Conservation (phyloP, 805 yeast species). For the Candida sithepensis region DNA sequence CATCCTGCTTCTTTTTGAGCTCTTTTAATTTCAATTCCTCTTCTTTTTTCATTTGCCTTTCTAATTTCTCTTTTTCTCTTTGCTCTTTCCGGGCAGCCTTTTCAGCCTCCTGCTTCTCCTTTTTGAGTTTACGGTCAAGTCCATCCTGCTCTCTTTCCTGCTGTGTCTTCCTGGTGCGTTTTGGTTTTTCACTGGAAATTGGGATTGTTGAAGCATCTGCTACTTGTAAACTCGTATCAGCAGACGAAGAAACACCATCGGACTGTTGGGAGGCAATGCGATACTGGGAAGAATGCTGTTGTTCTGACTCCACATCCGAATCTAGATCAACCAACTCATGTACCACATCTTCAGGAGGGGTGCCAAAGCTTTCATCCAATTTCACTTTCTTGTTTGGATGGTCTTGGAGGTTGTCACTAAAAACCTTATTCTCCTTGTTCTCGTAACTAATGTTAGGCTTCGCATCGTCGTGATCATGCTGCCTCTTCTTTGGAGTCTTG, state of each 20-base stretch:
- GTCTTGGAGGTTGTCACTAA: neutral
- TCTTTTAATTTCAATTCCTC: constrained; percentile 28
- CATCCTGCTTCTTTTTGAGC: constrained; percentile 27
- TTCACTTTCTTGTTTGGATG: neutral
- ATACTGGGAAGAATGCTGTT: neutral
- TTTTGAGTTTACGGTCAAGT: constrained; percentile 28
- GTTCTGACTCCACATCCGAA: neutral
- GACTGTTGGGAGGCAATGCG: neutral
- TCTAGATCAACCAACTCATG: neutral
- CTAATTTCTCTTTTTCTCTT: constrained; percentile 25
- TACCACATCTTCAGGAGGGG: constrained; percentile 1
- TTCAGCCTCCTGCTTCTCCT: constrained; percentile 24
- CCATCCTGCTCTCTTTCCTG: constrained; percentile 17
- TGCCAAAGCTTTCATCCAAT: neutral
- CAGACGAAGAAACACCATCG: neutral
- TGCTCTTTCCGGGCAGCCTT: constrained; percentile 26
- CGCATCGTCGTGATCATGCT: neutral
- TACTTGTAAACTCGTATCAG: neutral
- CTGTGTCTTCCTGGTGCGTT: constrained; percentile 2
- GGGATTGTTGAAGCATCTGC: neutral
- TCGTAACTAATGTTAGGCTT: neutral
- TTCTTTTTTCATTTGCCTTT: constrained; percentile 24
- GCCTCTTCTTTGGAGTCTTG: constrained; percentile 15
- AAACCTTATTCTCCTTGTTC: neutral
- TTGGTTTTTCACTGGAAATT: constrained; percentile 9